Evolutionary conservation across 1,284 basidiomycete genomes (phyloP), one percentile per base, ranked within the genome.

Genomic region (Cutaneotrichosporon sp.): DNA sequence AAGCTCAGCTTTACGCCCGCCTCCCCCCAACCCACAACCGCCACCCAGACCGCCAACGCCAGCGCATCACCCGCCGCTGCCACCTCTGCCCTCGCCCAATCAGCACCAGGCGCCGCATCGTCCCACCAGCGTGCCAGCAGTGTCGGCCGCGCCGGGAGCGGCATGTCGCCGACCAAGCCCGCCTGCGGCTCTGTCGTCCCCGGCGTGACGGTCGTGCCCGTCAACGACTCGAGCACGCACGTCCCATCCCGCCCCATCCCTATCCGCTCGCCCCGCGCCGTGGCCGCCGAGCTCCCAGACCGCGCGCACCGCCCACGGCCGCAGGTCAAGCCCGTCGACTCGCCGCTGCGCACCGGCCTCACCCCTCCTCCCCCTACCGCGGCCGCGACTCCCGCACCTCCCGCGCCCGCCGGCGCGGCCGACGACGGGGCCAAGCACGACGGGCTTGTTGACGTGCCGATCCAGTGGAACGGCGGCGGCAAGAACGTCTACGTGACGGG

Each of bases 401-500:
- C 56, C 53, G 29, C 46, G 47, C 10, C 59, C 59, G 29, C 43
- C 20, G 22, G 47, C 24, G 43, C 16, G 7, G 52, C 24, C 4
- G 13, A 56, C n/a, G 57, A 31, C 29, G 46, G 29, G 8, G 56
- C 33, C 59, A 61, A 62, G 18, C 50, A 38, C 29, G 75, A 76
- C 62, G 75, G 74, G 1, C 52, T 74, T 52, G 76, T 78, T 11
- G 69, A 71, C 60, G 76, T 78, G 8, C 73, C 75, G 3, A 67
- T 78, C n/a, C 71, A 73, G 45, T 81, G 80, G 80, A 76, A 71
- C 20, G 78, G 78, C 51, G 78, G 80, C 8, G 81, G 80, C 14
- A 79, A 79, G 64, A 73, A 75, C 45, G 84, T 85, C 5, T 84
- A 79, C 64, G 84, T 86, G 6, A 84, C 84, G 0, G 84, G 84